Conservation (phyloP, 805 yeast genomes). For the Lachancea quebecensis region DNA sequence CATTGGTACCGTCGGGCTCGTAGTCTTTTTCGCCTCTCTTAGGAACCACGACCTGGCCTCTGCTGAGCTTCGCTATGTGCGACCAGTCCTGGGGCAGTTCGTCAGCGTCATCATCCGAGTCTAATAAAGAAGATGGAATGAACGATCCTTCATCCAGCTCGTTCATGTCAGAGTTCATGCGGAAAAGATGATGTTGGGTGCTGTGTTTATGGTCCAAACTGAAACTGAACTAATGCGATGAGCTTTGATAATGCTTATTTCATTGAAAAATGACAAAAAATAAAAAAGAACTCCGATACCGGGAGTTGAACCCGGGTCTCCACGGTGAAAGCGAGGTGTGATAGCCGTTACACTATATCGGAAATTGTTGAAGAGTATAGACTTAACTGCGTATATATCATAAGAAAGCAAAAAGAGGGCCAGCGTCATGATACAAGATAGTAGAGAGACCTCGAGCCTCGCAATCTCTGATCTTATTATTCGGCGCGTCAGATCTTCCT, state of each 20-base stretch:
- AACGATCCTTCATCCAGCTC: constrained; percentile 3
- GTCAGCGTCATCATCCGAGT: constrained; percentile 31
- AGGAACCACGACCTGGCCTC: constrained; percentile 37
- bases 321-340: constrained; percentile 17
- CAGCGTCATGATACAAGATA: too few relatives aligned
- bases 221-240: neutral
- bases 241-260: neutral
- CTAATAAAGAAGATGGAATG: neutral
- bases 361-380: too few relatives aligned
- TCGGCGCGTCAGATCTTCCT: neutral
- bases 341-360: constrained; percentile 17
- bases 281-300: constrained; percentile 11
- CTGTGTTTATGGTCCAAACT: neutral
- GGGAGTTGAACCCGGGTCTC: constrained; percentile 17
- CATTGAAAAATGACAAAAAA: neutral
- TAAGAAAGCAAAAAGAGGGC: too few relatives aligned
- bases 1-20: constrained; percentile 68
- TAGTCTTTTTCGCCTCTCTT: constrained; percentile 81
- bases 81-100: constrained; percentile 54
- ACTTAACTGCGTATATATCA: too few relatives aligned
- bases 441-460: too few relatives aligned
- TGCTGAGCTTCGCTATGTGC: constrained; percentile 27
- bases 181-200: neutral
- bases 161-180: neutral
- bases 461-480: too few relatives aligned